Evolutionary conservation across 306 rosid genomes (phyloP), one percentile per base, ranked within the genome.

Genomic region (Canavalia gladiata): DNA sequence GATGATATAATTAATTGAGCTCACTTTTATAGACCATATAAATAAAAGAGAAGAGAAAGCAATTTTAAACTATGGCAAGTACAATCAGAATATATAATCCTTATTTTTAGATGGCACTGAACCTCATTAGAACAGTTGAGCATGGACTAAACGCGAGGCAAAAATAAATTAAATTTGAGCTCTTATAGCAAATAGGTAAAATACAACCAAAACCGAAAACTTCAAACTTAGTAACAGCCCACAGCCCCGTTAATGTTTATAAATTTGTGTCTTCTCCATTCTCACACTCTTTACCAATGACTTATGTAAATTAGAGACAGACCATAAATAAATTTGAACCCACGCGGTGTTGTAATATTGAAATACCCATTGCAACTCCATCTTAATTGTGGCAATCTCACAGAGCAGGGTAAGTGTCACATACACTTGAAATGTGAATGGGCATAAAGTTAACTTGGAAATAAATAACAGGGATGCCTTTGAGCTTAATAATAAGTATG

Each of bases 381-480:
- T 62, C 10, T 39, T 63, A 63, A 18, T 49, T 47, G 41, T 8
- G 49, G 51, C 67, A 74, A 57, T 66, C 76, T 65, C 55, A 42
- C 8, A 41, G 70, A 75, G 51, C 37, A 57, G 51, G 25, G 35
- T 30, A 59, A 68, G 72, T n/a, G 37, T 35, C 63, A 45, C 64
- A 29, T 55, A 71, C 50, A 64, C 37, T 54, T 13, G 43, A 81
- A 65, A 72, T 18, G 68, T 45, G 71, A 47, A 29, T 57, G 29
- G 49, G 46, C 46, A 39, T 39, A 30, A 37, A 52, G 7, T 54
- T 65, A 45, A 30, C 18, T 50, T 59, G 63, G n/a, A 62, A 64
- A 60, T 31, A 37, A 69, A 6, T 28, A 28, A 39, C 0, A 54
- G 30, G 58, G 29, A 68, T 75, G 67, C 50, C 50, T 25, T 52